phyloP scores from a whole-genome alignment of 805 yeast genomes.

The Metschnikowia kofuensis region DNA sequence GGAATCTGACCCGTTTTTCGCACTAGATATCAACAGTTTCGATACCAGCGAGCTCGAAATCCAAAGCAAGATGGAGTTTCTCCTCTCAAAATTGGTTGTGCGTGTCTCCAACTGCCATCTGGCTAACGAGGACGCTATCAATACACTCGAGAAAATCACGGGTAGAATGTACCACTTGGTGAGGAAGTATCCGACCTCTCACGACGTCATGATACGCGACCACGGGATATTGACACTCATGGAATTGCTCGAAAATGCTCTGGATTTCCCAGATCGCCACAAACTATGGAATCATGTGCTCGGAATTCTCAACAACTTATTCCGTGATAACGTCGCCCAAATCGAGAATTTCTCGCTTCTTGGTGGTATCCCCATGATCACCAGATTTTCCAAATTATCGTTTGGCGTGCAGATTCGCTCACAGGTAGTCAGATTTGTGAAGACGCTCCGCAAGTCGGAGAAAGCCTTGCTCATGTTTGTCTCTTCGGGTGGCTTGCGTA shows the following conservation, averaged over 20 bases:
- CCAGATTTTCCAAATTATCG: conserved; percentile 33
- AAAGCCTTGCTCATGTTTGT: conserved; percentile 39
- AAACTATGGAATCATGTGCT: conserved; percentile 38
- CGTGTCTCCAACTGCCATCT: conserved; percentile 29
- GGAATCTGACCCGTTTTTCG: conserved; percentile 36
- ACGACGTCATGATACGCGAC: conserved; percentile 37
- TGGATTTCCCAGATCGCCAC: conserved; percentile 28
- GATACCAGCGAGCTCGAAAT: conserved; percentile 42
- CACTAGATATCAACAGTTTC: conserved; percentile 36
- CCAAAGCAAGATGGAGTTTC: conserved; percentile 38
- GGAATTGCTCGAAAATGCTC: conserved; percentile 36
- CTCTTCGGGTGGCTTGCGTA: conserved; percentile 45
- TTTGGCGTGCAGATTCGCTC: conserved; percentile 30
- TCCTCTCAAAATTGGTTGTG: conserved; percentile 30
- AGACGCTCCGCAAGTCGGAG: conserved; percentile 32
- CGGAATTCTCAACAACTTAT: conserved; percentile 33
- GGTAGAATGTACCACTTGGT: conserved; percentile 38
- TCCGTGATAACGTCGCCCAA: conserved; percentile 27
- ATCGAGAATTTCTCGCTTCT: conserved; percentile 42
- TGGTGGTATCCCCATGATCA: conserved; percentile 43
- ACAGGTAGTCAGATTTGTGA: conserved; percentile 37
- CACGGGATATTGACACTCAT: conserved; percentile 40
- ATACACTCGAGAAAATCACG: conserved; percentile 32
- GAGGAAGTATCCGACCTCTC: conserved; percentile 39
- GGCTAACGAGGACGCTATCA: conserved; percentile 30